phyloP scores from a whole-genome alignment of 305 asterid species.

The Ilex paraguariensis region DNA sequence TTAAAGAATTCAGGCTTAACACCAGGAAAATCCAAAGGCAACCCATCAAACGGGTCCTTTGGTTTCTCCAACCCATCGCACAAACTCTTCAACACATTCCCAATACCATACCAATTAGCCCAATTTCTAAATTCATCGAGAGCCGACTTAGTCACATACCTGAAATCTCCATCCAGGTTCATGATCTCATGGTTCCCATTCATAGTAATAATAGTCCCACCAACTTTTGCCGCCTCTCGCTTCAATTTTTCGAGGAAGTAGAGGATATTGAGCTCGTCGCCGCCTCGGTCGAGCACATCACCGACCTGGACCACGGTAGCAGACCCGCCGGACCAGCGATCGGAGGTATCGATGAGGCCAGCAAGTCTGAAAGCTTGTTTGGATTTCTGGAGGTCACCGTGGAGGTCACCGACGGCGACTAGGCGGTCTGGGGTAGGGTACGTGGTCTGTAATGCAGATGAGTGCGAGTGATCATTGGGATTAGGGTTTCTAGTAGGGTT shows the following conservation, averaged over 20 bases:
- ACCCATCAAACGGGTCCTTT: constrained; percentile 46
- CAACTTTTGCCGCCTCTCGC: constrained; percentile 62
- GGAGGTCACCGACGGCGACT: constrained; percentile 88
- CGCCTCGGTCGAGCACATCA: constrained; percentile 86
- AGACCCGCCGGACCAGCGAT: constrained; percentile 76
- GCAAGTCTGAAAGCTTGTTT: constrained; percentile 70
- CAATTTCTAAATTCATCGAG: constrained; percentile 66
- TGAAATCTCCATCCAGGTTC: constrained; percentile 76
- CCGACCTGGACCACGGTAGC: constrained; percentile 87
- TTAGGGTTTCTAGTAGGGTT: constrained; percentile 15
- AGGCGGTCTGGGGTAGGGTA: constrained; percentile 68
- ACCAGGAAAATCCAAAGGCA: constrained; percentile 37
- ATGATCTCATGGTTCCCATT: constrained; percentile 93
- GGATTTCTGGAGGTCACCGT: constrained; percentile 83
- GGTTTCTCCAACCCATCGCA: constrained; percentile 37
- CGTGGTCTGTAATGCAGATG: constrained; percentile 36
- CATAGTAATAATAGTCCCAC: constrained; percentile 69
- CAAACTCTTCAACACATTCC: constrained; percentile 53
- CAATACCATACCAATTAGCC: constrained; percentile 60
- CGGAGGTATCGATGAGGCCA: constrained; percentile 47
- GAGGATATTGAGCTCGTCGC: constrained; percentile 76
- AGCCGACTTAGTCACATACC: constrained; percentile 50
- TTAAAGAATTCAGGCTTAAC: constrained; percentile 30
- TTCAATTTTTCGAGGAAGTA: constrained; percentile 81
- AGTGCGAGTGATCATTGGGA: constrained; percentile 2